phyloP scores from a whole-genome alignment of 2,329 filamentous ascomycete species.

The Neofusicoccum umdonicola region DNA sequence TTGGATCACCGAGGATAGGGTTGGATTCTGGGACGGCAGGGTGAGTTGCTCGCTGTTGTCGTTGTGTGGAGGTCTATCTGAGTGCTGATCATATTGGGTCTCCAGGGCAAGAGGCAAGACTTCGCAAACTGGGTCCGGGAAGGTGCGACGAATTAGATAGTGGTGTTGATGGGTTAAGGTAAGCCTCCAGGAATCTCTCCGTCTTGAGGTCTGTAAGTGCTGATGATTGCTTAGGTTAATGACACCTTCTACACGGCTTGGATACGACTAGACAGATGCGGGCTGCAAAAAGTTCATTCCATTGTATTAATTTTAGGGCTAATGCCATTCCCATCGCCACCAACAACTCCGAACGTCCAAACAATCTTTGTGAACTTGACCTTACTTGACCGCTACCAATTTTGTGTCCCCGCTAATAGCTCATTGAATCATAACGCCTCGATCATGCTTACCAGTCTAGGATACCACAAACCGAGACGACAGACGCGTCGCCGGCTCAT shows the following conservation, averaged over 20 bases:
- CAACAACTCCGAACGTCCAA: background rate
- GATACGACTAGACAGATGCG: background rate
- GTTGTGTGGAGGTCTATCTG: background rate
- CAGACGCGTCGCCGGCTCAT: background rate
- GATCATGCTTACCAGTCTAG: background rate
- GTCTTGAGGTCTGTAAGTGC: background rate
- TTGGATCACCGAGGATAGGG: slow-evolving; percentile 70
- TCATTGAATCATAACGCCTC: background rate
- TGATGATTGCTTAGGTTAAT: background rate
- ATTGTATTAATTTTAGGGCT: background rate
- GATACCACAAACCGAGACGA: background rate
- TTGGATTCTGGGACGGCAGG: slow-evolving; percentile 85
- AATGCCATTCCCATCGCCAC: background rate
- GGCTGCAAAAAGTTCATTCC: background rate
- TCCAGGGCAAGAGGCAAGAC: slow-evolving; percentile 63
- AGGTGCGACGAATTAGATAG: slow-evolving; percentile 4
- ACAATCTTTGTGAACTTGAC: background rate
- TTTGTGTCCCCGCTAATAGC: background rate
- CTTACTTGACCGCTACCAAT: background rate
- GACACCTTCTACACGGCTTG: background rate
- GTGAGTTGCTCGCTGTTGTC: slow-evolving; percentile 43
- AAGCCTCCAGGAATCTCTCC: background rate
- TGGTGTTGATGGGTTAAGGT: background rate
- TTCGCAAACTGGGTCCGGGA: slow-evolving; percentile 71
- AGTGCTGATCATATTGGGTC: background rate